These are phyloP conservation scores for Cochlearia excelsa DNA, from an alignment of 345 rosid species.

Conservation along the genomic window DNA sequence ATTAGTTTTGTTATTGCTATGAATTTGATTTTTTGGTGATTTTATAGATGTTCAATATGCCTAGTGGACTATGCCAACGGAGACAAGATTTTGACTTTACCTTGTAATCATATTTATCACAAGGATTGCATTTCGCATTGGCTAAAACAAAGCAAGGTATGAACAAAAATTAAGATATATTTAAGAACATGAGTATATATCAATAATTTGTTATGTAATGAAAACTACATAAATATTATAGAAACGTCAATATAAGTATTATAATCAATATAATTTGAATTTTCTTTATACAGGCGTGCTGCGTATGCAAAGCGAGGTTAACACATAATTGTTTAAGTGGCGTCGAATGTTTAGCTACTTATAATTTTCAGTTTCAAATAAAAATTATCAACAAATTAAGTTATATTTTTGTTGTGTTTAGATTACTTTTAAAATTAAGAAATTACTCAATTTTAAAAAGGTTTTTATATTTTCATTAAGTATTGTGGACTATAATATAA, in stretches of 20 bases:
- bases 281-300: conserved; percentile 17
- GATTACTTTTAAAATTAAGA: too few species aligned
- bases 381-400: too few species aligned
- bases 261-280: background rate
- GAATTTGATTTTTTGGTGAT: background rate
- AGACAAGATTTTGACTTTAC: conserved; percentile 20
- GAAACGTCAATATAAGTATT: background rate
- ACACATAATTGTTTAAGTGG: conserved; percentile 1
- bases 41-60: conserved; percentile 32
- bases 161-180: background rate
- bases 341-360: background rate
- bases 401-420: too few species aligned
- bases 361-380: background rate
- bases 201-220: too few species aligned
- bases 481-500: too few species aligned
- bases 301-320: conserved; percentile 31
- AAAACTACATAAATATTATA: too few species aligned
- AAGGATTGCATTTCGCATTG: conserved; percentile 30
- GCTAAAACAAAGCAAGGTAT: conserved; percentile 16
- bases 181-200: too few species aligned
- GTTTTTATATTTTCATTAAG: too few species aligned
- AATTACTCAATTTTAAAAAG: too few species aligned
- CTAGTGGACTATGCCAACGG: conserved; percentile 7
- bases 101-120: conserved; percentile 32
- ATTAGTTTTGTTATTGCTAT: background rate